Evolutionary conservation across 805 yeast species (phyloP).

Genomic region (Pichia phayaonensis): DNA sequence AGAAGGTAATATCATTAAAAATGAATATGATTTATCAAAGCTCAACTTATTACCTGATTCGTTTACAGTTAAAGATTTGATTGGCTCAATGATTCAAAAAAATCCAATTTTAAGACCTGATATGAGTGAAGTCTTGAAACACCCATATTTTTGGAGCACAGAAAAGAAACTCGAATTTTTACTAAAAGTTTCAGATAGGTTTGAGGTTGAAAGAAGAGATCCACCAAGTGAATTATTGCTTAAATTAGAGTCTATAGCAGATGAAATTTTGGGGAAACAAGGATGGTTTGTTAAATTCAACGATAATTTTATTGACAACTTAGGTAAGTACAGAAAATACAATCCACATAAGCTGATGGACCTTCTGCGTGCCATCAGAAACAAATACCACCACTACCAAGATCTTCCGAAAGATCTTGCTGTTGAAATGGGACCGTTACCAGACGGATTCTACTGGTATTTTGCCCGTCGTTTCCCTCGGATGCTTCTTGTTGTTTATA

Average conservation of each 20-base stretch:
- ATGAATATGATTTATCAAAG: slow-evolving; percentile 44
- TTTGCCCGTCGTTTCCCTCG: slow-evolving; percentile 72
- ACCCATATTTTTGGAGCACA: slow-evolving; percentile 83
- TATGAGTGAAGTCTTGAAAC: slow-evolving; percentile 59
- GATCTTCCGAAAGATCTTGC: slow-evolving; percentile 71
- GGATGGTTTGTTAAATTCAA: slow-evolving; percentile 82
- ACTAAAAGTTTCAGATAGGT: slow-evolving; percentile 81
- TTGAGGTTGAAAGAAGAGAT: slow-evolving; percentile 86
- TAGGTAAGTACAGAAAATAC: slow-evolving; percentile 89
- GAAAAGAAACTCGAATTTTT: slow-evolving; percentile 75
- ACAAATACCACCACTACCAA: slow-evolving; percentile 90
- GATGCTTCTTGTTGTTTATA: slow-evolving; percentile 67
- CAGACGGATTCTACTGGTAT: slow-evolving; percentile 76
- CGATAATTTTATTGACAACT: slow-evolving; percentile 62
- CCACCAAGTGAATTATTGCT: slow-evolving; percentile 49
- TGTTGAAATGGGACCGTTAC: slow-evolving; percentile 65
- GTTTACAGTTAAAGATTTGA: slow-evolving; percentile 65
- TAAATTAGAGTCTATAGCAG: slow-evolving; percentile 63
- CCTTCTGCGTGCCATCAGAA: slow-evolving; percentile 78
- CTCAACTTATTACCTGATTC: slow-evolving; percentile 39
- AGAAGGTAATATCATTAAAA: slow-evolving; percentile 80
- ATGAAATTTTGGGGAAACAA: slow-evolving; percentile 44
- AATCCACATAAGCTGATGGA: slow-evolving; percentile 75
- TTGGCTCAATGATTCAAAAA: slow-evolving; percentile 59
- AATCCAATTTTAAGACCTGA: slow-evolving; percentile 69